Base-by-base conservation (phyloP, 2,329 filamentous ascomycete species). In the Colletotrichum noveboracense region DNA sequence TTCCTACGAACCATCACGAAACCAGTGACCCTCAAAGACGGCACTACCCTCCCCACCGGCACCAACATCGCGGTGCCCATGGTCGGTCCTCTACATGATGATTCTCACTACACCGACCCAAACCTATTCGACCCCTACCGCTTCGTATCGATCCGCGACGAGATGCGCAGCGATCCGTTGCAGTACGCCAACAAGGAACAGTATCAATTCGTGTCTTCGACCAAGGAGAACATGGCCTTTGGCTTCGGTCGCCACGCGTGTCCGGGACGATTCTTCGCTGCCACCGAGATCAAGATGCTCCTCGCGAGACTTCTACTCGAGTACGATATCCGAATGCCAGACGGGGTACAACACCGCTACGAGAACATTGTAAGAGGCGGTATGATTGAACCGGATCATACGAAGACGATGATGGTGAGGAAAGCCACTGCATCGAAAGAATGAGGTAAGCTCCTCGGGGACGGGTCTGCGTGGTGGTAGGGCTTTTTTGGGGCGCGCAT, bases 11-110 rank as follows among this genome's bases (percentile, higher is more conserved):
- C 87, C 76, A 88, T 89, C 12, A 82, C 88, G 43, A 85, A 87
- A 77, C 83, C 86, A 8, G 85, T 91, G 78, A 86, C 85, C 5
- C 87, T 91, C 5, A 90, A 89, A 66, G 89, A 89, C 79, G 90
- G 90, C 24, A 87, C 90, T 61, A 83, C 85, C 32, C 83, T 89
- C 14, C 87, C 87, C 2, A 81, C 84, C 4, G 87, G 87, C 28
- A 85, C 85, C 6, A 82, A 83, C n/a, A 82, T 89, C 34, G 84
- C 88, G 72, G 81, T 87, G 1, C 84, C 87, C 0, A 77, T 83
- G n/a, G 80, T 82, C 24, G 84, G 82, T 38, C 76, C 86, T 74
- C 81, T 80, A 60, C 78, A 78, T 3, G 87, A 89, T 78, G 78
- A 82, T 16, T 81, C 81, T 6, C 32, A 26, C 16, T 85, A 84